Conservation (phyloP, 768 basidiomycete genomes). For the Naematelia aurantialba region DNA sequence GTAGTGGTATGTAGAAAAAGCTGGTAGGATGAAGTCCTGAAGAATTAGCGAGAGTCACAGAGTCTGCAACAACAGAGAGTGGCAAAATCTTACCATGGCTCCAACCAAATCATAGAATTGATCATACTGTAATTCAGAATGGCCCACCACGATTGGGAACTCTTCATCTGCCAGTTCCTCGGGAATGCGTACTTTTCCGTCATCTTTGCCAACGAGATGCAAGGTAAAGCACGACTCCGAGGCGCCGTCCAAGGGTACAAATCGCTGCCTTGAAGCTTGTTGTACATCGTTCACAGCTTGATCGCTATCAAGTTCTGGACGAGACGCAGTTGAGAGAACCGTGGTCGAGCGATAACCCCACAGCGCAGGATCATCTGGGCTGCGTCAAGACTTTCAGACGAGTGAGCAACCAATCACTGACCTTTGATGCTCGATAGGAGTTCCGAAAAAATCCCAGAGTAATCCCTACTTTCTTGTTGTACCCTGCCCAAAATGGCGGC, state of each 20-base stretch:
- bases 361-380: slow-evolving; percentile 1
- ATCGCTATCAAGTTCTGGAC: background rate
- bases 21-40: slow-evolving; percentile 10
- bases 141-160: background rate
- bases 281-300: background rate
- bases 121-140: slow-evolving; percentile 2
- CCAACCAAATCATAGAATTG: slow-evolving; percentile 3
- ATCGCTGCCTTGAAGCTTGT: background rate
- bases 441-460: background rate
- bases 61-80: background rate
- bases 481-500: background rate
- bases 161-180: background rate
- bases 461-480: background rate
- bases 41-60: background rate
- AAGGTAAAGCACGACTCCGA: slow-evolving; percentile 1
- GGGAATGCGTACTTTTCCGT: slow-evolving; percentile 3
- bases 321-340: background rate
- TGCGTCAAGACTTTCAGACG: background rate
- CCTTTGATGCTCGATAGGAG: background rate
- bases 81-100: slow-evolving; percentile 4
- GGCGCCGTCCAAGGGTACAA: background rate
- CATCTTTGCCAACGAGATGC: slow-evolving; percentile 7
- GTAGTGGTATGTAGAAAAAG: background rate
- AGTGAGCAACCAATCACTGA: background rate
- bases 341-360: slow-evolving; percentile 5